Evolutionary conservation across 2,329 filamentous ascomycete genomes (phyloP), one percentile per base, ranked within the genome.

Genomic region (Sclerotinia glacialis): DNA sequence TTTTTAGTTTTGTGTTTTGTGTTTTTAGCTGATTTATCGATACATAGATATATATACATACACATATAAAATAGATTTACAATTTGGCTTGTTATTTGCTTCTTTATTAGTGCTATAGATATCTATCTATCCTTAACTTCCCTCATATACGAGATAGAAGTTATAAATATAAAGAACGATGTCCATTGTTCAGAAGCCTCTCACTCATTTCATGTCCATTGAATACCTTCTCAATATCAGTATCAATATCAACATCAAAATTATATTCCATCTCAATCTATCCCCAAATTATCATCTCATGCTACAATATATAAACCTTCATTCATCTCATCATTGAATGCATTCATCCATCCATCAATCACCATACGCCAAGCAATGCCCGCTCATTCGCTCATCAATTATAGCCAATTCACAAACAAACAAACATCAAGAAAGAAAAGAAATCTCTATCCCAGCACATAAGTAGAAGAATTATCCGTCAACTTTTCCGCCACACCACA

Each of bases 311-410:
- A 47, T 47, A 60, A 47, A 47, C n/a, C 56, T 60, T 47, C 56
- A 46, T 58, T 58, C 37, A n/a, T 60, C 56, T 60, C 56, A 47
- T 60, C 18, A 34, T 60, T 34, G 56, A 59, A 59, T 56, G 18
- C 23, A 56, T 40, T 26, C 54, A 42, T 56, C 14, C 14, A 56
- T 56, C 16, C 34, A 28, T n/a, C n/a, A 46, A 60, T 34, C 26
- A 47, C 28, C 56, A 47, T 47, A 31, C 56, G 56, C 56, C 56
- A 46, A 46, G 42, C 26, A 60, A 55, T 47, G 40, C 40, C 44
- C 56, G 56, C 56, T 59, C 26, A 47, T 59, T 59, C 42, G 56
- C 56, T 47, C 56, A 34, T 59, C 56, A 46, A 47, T 59, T 42
- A 47, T 47, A 23, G 12, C 42, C 42, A 60, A 60, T 23, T 28